Percentiles rank a stretch among this genome's conserved stretches.
Conservation (phyloP, 305 asterid species). For the Fraxinus baroniana region DNA sequence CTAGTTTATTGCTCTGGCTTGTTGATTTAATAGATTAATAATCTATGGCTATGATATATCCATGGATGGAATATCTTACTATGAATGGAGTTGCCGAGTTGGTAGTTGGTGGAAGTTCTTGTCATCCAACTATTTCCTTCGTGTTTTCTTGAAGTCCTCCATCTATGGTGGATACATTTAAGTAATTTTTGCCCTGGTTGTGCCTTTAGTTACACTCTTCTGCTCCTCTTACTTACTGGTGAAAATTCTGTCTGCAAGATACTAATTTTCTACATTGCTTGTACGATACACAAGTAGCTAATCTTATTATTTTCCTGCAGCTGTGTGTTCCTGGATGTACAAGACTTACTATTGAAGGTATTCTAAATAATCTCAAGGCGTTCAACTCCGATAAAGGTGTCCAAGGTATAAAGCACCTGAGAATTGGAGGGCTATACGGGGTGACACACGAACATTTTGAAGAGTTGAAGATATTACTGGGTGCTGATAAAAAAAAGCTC, state of each 20-base stretch:
- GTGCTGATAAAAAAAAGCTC: conserved; percentile 24
- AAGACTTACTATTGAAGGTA: conserved; percentile 62
- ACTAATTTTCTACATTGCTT: neutral
- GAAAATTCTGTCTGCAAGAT: neutral
- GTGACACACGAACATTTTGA: conserved; percentile 51
- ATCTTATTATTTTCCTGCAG: conserved; percentile 42
- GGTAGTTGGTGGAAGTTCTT: neutral
- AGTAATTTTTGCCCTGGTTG: neutral
- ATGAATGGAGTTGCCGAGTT: neutral
- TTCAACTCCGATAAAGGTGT: conserved; percentile 42
- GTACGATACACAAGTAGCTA: conserved; percentile 5
- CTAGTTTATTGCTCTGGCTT: neutral
- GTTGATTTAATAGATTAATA: neutral
- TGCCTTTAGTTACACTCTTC: neutral
- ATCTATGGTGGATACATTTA: neutral
- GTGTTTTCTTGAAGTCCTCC: neutral
- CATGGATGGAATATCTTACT: neutral
- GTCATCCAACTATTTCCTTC: neutral
- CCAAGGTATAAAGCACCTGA: conserved; percentile 54
- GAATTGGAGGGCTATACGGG: conserved; percentile 71
- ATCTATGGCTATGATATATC: conserved; percentile 1
- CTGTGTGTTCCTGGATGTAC: conserved; percentile 82
- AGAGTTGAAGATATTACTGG: conserved; percentile 52
- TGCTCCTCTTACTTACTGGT: neutral
- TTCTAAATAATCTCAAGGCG: conserved; percentile 46